Evolutionary conservation across 805 yeast species (phyloP).

Genomic region (Metschnikowia lachancei): DNA sequence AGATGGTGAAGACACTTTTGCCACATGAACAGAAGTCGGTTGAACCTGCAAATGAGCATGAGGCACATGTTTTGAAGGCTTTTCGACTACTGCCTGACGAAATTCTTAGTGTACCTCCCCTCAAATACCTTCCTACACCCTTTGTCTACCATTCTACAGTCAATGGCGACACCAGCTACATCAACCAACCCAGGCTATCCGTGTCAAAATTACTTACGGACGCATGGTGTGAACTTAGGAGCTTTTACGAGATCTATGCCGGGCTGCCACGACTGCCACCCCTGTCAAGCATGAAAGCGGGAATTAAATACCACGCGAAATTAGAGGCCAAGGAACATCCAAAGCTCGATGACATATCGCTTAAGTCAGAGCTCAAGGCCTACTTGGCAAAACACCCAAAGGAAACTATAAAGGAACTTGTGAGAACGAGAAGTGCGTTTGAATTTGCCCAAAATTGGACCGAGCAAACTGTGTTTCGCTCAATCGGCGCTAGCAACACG

Average conservation of each 20-base stretch:
- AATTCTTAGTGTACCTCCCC: conserved; percentile 11
- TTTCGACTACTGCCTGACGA: conserved; percentile 11
- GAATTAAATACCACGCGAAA: conserved; percentile 30
- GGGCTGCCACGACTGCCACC: conserved; percentile 28
- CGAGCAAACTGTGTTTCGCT: conserved; percentile 38
- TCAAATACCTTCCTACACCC: conserved; percentile 13
- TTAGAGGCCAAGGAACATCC: conserved; percentile 38
- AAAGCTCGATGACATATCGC: conserved; percentile 41
- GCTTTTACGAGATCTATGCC: conserved; percentile 51
- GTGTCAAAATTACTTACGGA: conserved; percentile 60
- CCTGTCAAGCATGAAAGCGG: conserved; percentile 41
- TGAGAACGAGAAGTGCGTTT: conserved; percentile 17
- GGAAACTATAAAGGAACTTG: conserved; percentile 16
- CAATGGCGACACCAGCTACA: conserved; percentile 15
- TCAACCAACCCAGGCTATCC: conserved; percentile 38
- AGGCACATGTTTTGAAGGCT: conserved; percentile 12
- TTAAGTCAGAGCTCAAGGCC: conserved; percentile 10
- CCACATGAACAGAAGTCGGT: conserved; percentile 6
- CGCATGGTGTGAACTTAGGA: conserved; percentile 68
- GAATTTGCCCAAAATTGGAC: conserved; percentile 36
- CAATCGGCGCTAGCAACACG: conserved; percentile 39
- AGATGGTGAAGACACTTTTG: conserved; percentile 11
- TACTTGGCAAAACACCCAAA: conserved; percentile 11
- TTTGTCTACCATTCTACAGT: conserved; percentile 11
- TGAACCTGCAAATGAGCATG: conserved; percentile 15